These are phyloP conservation scores for Fonsecaea multimorphosa DNA, from an alignment of 2,329 filamentous ascomycete species.

Conservation along the genomic window DNA sequence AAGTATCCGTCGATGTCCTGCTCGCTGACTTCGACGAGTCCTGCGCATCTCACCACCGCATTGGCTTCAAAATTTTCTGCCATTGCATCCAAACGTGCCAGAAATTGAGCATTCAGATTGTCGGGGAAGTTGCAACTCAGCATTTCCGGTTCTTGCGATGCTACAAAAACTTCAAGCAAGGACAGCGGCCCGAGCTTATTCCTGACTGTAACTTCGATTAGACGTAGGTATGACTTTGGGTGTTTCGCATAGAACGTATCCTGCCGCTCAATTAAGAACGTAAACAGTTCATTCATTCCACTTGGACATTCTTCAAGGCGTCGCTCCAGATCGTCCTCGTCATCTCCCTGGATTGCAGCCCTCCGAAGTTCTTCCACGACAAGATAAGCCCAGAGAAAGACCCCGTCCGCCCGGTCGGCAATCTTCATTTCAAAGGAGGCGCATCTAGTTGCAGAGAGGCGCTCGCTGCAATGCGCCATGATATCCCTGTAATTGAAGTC, in stretches of 20 bases:
- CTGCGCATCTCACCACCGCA: slow-evolving; percentile 17
- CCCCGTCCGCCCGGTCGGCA: slow-evolving; percentile 9
- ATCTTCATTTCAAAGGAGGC: background rate
- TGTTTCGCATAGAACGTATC: slow-evolving; percentile 26
- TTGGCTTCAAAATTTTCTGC: slow-evolving; percentile 12
- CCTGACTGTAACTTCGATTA: background rate
- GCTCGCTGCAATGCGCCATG: background rate
- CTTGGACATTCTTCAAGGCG: slow-evolving; percentile 13
- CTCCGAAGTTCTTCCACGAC: slow-evolving; percentile 12
- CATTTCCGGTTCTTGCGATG: background rate
- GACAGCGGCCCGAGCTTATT: background rate
- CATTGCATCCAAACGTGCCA: background rate
- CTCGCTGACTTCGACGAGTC: slow-evolving; percentile 16
- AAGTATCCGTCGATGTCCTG: background rate
- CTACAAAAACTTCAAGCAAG: slow-evolving; percentile 20
- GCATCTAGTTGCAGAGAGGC: slow-evolving; percentile 11
- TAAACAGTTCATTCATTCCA: slow-evolving; percentile 23
- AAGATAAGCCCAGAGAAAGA: slow-evolving; percentile 24
- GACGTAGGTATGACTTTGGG: slow-evolving; percentile 20
- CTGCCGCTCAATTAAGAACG: slow-evolving; percentile 16
- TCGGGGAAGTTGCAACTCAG: background rate
- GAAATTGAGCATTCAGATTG: background rate
- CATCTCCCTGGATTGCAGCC: slow-evolving; percentile 9
- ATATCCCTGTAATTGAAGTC: slow-evolving; percentile 25
- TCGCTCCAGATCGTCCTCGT: slow-evolving; percentile 10